phyloP scores from a whole-genome alignment of 2,329 filamentous ascomycete species.

The Diaporthe velutina region DNA sequence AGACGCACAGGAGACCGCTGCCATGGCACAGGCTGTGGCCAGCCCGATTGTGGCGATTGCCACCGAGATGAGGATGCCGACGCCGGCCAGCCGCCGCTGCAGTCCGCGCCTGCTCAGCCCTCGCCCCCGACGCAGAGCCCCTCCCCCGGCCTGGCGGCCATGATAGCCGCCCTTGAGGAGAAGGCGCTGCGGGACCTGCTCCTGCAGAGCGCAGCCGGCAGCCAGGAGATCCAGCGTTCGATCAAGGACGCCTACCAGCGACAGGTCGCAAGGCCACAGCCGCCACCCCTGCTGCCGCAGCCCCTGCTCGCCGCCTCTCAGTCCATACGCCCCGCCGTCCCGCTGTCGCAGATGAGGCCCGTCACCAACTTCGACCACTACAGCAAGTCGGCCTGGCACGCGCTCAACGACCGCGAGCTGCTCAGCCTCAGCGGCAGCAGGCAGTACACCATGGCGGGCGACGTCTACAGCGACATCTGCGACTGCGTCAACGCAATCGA shows the following conservation, averaged over 20 bases:
- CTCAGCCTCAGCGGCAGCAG: constrained; percentile 26
- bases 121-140: neutral
- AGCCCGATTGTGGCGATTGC: constrained; percentile 19
- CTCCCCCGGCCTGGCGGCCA: constrained; percentile 8
- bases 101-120: neutral
- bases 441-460: constrained; percentile 18
- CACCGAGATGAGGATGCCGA: constrained; percentile 7
- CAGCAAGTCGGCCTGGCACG: constrained; percentile 33
- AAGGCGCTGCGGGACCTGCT: constrained; percentile 27
- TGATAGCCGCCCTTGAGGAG: constrained; percentile 27
- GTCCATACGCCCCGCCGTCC: neutral
- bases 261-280: constrained; percentile 4
- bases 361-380: constrained; percentile 33
- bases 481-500: constrained; percentile 24
- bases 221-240: constrained; percentile 18
- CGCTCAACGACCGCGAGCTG: constrained; percentile 25
- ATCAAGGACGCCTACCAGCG: constrained; percentile 15
- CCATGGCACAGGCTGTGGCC: constrained; percentile 21
- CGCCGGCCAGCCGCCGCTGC: neutral
- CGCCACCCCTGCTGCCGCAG: constrained; percentile 17
- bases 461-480: constrained; percentile 26
- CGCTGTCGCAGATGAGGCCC: constrained; percentile 25
- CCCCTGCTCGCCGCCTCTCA: neutral
- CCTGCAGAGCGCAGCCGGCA: constrained; percentile 13
- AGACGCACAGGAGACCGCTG: constrained; percentile 28